phyloP scores from a whole-genome alignment of 2,329 filamentous ascomycete genomes.

The Phyllosticta paracitricarpa region DNA sequence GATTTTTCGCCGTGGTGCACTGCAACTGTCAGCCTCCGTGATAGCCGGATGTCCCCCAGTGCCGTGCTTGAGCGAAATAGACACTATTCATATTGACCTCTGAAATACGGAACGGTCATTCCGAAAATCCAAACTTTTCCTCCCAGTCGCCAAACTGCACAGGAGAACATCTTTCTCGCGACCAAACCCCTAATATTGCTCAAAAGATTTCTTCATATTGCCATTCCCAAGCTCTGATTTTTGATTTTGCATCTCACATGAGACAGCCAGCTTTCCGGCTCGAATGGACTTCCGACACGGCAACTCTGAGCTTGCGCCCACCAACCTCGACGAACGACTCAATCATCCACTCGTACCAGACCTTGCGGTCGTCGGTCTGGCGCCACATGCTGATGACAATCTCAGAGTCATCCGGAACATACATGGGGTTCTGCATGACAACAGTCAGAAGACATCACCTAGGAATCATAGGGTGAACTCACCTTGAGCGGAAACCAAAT shows the following conservation, averaged over 20 bases:
- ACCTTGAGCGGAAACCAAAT: conserved; percentile 97
- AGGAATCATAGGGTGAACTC: conserved; percentile 21
- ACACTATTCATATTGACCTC: too few species aligned
- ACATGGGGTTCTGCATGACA: conserved; percentile 61
- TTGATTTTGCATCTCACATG: conserved; percentile 20
- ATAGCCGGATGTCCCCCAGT: too few species aligned
- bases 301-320: conserved; percentile 2
- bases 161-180: too few species aligned
- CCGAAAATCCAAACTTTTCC: too few species aligned
- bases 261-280: conserved; percentile 29
- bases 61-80: too few species aligned
- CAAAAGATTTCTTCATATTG: too few species aligned
- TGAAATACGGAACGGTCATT: too few species aligned
- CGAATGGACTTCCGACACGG: conserved; percentile 27
- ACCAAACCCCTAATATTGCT: too few species aligned
- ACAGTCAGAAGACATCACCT: neutral
- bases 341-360: conserved; percentile 98
- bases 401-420: conserved; percentile 74
- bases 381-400: conserved; percentile 91
- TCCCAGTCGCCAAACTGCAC: too few species aligned
- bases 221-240: neutral
- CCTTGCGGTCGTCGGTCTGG: conserved; percentile 86
- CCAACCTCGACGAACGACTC: conserved; percentile 56
- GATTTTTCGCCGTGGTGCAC: too few species aligned
- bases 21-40: too few species aligned